phyloP scores from a whole-genome alignment of 2,329 filamentous ascomycete genomes.

The Xylaria sp. region DNA sequence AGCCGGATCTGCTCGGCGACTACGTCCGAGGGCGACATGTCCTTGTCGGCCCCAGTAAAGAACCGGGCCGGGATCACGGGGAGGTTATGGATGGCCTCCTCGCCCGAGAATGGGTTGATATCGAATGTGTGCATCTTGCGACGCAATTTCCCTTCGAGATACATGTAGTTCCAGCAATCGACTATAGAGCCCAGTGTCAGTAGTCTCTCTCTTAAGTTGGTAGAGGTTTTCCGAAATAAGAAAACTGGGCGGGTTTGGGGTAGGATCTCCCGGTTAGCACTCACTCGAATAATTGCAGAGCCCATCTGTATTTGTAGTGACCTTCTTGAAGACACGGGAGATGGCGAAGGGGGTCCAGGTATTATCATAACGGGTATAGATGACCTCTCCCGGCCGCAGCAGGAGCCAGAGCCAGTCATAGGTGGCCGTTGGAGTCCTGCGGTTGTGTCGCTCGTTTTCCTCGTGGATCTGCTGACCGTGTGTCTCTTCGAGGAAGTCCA shows the following conservation, averaged over 20 bases:
- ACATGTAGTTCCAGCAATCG: slow-evolving; percentile 58
- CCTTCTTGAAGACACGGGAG: slow-evolving; percentile 47
- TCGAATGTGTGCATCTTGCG: slow-evolving; percentile 54
- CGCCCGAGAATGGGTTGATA: slow-evolving; percentile 56
- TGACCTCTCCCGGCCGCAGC: slow-evolving; percentile 58
- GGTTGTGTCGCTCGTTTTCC: slow-evolving; percentile 56
- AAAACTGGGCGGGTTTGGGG: background rate
- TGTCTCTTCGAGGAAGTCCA: slow-evolving; percentile 56
- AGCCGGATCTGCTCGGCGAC: slow-evolving; percentile 54
- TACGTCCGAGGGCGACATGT: slow-evolving; percentile 47
- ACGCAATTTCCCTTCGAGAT: slow-evolving; percentile 47
- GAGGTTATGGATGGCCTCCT: slow-evolving; percentile 57
- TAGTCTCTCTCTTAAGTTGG: background rate
- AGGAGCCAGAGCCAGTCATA: slow-evolving; percentile 61
- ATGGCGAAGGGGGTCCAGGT: slow-evolving; percentile 58
- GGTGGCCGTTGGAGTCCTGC: slow-evolving; percentile 55
- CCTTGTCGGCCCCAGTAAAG: slow-evolving; percentile 53
- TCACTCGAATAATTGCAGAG: slow-evolving; percentile 25
- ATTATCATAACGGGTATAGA: slow-evolving; percentile 56
- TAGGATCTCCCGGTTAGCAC: background rate
- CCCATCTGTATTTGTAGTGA: slow-evolving; percentile 14
- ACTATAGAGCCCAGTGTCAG: slow-evolving; percentile 42
- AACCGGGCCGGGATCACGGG: slow-evolving; percentile 57
- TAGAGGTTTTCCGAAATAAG: background rate
- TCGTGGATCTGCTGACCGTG: slow-evolving; percentile 53